Conservation (phyloP, 345 rosid species). For the Eucalyptus decipiens region DNA sequence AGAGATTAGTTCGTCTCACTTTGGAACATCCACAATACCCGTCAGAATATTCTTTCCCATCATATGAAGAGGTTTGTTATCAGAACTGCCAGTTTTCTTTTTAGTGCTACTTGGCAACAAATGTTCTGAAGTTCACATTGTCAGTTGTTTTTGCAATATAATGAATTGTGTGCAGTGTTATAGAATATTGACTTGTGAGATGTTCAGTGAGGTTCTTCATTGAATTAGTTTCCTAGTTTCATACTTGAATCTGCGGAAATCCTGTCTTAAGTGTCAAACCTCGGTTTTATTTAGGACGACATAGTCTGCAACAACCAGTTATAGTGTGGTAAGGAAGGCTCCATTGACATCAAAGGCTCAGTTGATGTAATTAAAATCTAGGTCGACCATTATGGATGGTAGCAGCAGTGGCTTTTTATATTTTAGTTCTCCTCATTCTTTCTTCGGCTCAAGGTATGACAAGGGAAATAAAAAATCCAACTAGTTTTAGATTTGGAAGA, state of each 20-base stretch:
- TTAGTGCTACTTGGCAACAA: background rate
- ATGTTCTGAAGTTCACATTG: background rate
- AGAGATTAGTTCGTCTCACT: slow-evolving; percentile 72
- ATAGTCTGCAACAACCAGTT: background rate
- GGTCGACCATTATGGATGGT: background rate
- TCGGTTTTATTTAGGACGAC: background rate
- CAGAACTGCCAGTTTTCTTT: background rate
- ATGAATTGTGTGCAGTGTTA: background rate
- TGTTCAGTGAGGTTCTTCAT: background rate
- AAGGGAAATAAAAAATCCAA: background rate
- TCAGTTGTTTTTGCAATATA: background rate
- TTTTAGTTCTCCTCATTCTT: background rate
- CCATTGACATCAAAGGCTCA: background rate
- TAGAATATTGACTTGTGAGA: background rate
- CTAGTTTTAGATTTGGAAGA: background rate
- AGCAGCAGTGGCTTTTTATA: background rate
- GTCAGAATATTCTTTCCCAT: slow-evolving; percentile 43
- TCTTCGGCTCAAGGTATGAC: background rate
- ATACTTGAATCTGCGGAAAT: background rate
- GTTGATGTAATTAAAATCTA: background rate
- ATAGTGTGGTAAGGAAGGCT: background rate
- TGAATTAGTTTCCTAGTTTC: background rate
- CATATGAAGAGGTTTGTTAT: slow-evolving; percentile 43
- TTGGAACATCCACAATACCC: slow-evolving; percentile 40
- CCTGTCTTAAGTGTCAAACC: background rate